Base-by-base conservation (phyloP, 176 grass and related monocot species). In the Juncus inflexus region DNA sequence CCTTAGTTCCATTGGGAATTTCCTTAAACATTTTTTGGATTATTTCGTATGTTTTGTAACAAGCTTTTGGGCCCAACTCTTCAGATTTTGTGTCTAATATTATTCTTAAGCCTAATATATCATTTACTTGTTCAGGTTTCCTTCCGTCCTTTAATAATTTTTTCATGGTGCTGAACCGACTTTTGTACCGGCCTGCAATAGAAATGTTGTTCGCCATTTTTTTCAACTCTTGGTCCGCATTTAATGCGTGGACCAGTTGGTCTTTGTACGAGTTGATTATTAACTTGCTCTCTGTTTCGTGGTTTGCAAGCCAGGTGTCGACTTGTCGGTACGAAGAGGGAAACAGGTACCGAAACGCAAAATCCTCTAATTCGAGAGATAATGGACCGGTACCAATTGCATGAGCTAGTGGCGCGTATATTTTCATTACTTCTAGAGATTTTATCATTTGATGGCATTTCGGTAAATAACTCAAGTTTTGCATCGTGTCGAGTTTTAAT, bases 121-220 rank as follows among this genome's bases (percentile, higher is more conserved):
- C 92, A 40, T 91, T 96, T 54, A 96, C 79, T 74, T 91, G 79
- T 86, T 91, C 84, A 37, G 82, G 87, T 42, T 77, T 88, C 14
- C 87, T 65, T 0, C 92, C 92, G 77, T 96, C 84, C 72, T 87
- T 96, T 63, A 96, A 61, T 58, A 96, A 50, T 64, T 96, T 96
- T 71, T 96, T 96, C 92, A 91, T 96, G 39, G 84, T 96, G 63
- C 92, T 96, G 70, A 91, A 96, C 58, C 84, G 87, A 63, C 92
- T 96, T 80, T 91, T 96, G 37, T 88, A 96, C 15, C 92, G 64
- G 39, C 92, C 69, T 70, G 81, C 39, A 67, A 96, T 70, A 42
- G 84, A 91, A 52, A 96, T 86, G 11, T 47, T 70, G 64, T 81
- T 67, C 12, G 88, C 87, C 73, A 96, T 81, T 63, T 41, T 62